Evolutionary conservation across 371 early-diverging fungal species (phyloP), one percentile per base, ranked within the genome.

Genomic region (Mucor saturninus): DNA sequence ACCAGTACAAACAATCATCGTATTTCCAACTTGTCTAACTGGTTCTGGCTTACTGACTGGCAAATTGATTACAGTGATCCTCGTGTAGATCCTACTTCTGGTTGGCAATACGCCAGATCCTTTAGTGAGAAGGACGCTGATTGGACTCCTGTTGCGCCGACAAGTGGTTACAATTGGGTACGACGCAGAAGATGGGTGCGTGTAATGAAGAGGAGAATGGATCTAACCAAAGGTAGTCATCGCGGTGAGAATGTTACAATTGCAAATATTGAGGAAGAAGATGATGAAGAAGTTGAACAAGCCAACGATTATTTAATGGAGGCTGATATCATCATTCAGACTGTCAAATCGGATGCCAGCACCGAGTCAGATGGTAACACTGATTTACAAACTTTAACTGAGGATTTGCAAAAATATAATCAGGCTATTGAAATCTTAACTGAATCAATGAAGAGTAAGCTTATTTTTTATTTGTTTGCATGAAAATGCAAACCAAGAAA

Each of bases 11-110:
- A 57, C 29, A 64, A 60, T 2, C 69, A 60, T 26, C 59, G 54
- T 56, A 62, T 59, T 58, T 65, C 43, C 54, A 74, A 28, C 55
- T 69, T 54, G 1, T 65, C 74, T 6, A 61, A 77, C 13, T 94
- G 93, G 93, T 94, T 88, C 67, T 94, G 94, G 94, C 55, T 92
- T 38, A 90, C 89, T 4, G 94, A 94, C 48, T 94, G 94, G 94
- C 79, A 83, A 28, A 72, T 91, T 21, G 93, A 93, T 69, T 73
- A 79, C 38, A 80, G 79, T 11, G 84, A 89, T 68, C 89, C 90
- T 10, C 76, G 77, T 11, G 78, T 83, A 4, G 89, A 90, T 60
- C 74, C 81, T 1, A 79, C 74, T 8, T 84, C 87, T 5, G 90
- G 90, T 0, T 90, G 91, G 89, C 88, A 89, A 58, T 93, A 93